Conservation (phyloP, 2,329 filamentous ascomycete genomes). For the Phyllosticta capitalensis region DNA sequence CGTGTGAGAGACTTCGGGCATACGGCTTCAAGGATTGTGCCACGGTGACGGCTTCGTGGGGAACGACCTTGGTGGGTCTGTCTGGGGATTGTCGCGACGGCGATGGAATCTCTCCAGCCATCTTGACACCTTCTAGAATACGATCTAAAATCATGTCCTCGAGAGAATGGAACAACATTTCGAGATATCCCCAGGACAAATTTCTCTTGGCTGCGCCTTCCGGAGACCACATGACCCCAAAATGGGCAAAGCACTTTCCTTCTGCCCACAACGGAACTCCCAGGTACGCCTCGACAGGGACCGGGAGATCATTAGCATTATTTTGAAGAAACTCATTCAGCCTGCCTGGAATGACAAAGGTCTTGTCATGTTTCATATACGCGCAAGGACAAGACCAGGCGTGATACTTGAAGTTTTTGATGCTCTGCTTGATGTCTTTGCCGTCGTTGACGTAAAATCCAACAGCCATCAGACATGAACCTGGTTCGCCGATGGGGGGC, state of each 20-base stretch:
- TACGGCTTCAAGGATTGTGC: slow-evolving; percentile 61
- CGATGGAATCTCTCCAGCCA: slow-evolving; percentile 14
- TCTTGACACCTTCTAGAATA: slow-evolving; percentile 45
- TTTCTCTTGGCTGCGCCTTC: slow-evolving; percentile 48
- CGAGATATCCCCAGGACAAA: slow-evolving; percentile 56
- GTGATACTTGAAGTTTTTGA: slow-evolving; percentile 54
- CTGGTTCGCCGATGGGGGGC: slow-evolving; percentile 50
- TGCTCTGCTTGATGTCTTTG: slow-evolving; percentile 40
- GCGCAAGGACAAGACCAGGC: slow-evolving; percentile 56
- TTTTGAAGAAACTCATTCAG: slow-evolving; percentile 49
- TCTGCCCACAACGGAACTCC: slow-evolving; percentile 56
- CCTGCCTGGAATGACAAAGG: slow-evolving; percentile 56
- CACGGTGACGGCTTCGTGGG: slow-evolving; percentile 46
- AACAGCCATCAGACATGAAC: slow-evolving; percentile 54
- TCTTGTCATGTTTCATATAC: slow-evolving; percentile 63
- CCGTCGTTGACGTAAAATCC: slow-evolving; percentile 59
- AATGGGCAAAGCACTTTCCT: slow-evolving; percentile 58
- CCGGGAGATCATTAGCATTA: slow-evolving; percentile 52
- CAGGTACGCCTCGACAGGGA: slow-evolving; percentile 56
- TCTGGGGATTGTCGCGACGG: slow-evolving; percentile 10
- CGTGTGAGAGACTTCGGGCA: slow-evolving; percentile 62
- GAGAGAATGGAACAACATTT: slow-evolving; percentile 58
- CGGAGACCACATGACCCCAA: slow-evolving; percentile 62
- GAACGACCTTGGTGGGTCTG: slow-evolving; percentile 36
- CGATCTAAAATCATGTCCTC: slow-evolving; percentile 57